Evolutionary conservation across 805 yeast genomes (phyloP).

Genomic region (Zygoascus bituminiphila): DNA sequence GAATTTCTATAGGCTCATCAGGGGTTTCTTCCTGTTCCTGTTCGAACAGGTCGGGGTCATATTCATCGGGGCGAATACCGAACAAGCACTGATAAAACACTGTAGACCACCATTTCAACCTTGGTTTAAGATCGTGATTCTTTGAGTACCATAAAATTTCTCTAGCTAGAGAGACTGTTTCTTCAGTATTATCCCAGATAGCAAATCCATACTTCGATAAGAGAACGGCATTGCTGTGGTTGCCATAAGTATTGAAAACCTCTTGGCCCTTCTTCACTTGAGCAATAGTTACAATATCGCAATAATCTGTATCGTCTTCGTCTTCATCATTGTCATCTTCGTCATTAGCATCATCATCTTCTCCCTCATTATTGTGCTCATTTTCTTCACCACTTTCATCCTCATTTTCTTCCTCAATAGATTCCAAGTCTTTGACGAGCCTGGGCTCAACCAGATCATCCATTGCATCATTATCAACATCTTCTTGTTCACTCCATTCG

Average conservation of each 20-base stretch:
- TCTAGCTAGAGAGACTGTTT: conserved; percentile 48
- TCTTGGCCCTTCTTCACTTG: conserved; percentile 46
- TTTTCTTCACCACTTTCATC: background rate
- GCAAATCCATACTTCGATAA: conserved; percentile 77
- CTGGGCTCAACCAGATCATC: too few species aligned
- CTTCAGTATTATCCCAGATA: conserved; percentile 44
- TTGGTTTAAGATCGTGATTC: conserved; percentile 21
- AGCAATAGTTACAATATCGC: conserved; percentile 53
- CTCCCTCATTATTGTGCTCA: background rate
- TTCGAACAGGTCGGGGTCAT: conserved; percentile 11
- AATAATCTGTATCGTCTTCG: conserved; percentile 36
- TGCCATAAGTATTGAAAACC: conserved; percentile 78
- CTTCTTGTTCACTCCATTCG: conserved; percentile 1
- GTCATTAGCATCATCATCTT: conserved; percentile 1
- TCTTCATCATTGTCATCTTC: conserved; percentile 18
- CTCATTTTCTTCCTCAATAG: conserved; percentile 4
- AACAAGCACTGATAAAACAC: conserved; percentile 34
- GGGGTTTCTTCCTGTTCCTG: conserved; percentile 6
- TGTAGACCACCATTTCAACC: conserved; percentile 40
- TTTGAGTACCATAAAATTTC: conserved; percentile 36
- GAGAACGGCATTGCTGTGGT: conserved; percentile 53
- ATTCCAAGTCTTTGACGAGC: background rate
- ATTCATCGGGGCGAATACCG: conserved; percentile 19
- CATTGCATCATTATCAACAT: background rate
- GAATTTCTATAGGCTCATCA: conserved; percentile 4